Evolutionary conservation across 1,284 basidiomycete species (phyloP).

Genomic region (Cystobasidium sp.): DNA sequence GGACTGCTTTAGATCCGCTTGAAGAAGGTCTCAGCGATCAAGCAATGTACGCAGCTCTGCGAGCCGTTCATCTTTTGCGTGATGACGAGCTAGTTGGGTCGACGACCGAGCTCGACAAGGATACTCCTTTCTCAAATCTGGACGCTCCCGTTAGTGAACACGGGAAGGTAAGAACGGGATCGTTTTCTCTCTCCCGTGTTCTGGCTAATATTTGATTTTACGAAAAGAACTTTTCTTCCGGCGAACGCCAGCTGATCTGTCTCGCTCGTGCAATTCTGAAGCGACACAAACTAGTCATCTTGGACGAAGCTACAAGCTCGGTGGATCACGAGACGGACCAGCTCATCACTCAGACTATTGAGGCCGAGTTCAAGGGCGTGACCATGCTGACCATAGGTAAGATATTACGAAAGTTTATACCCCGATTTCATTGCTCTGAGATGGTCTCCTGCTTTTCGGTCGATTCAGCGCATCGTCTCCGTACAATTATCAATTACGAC

Average conservation of each 20-base stretch:
- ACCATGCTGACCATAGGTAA: constrained; percentile 55
- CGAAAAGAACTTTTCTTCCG: constrained; percentile 80
- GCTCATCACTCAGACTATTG: constrained; percentile 56
- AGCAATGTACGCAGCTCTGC: constrained; percentile 3
- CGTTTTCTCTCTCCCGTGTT: neutral
- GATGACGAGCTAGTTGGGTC: neutral
- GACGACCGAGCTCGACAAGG: neutral
- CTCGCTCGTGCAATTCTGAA: constrained; percentile 75
- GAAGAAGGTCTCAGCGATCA: constrained; percentile 45
- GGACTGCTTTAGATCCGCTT: constrained; percentile 45
- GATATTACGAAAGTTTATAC: too few species aligned
- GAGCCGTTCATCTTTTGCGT: constrained; percentile 18
- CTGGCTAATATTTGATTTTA: neutral
- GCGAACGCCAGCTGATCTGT: constrained; percentile 82
- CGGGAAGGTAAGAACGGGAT: constrained; percentile 44
- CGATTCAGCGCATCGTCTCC: constrained; percentile 72
- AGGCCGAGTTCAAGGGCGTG: constrained; percentile 46
- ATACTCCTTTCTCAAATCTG: constrained; percentile 46
- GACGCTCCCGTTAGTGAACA: constrained; percentile 51
- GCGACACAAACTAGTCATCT: constrained; percentile 80
- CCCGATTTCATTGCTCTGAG: too few species aligned
- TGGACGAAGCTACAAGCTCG: constrained; percentile 67
- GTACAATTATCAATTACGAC: constrained; percentile 86
- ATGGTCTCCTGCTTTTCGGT: constrained; percentile 57
- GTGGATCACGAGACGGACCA: constrained; percentile 61